Base-by-base conservation (phyloP, 495 filamentous ascomycete species). In the Sabuloglossum arenarium region DNA sequence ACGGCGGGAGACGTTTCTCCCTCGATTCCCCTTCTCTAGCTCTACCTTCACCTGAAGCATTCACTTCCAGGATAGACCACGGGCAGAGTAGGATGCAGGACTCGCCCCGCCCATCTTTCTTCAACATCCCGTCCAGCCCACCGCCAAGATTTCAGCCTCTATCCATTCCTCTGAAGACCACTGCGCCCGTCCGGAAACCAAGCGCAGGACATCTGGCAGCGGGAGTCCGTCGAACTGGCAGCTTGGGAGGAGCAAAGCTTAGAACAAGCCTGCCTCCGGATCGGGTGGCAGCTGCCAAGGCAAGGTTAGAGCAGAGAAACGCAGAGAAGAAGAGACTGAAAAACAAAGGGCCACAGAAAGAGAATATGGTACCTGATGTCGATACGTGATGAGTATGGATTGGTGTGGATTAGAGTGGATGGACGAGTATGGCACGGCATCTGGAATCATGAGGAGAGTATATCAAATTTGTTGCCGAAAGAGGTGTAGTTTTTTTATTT, bases 211-310 rank as follows among this genome's bases (percentile, higher is more conserved):
- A n/a, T n/a, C n/a, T n/a, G n/a, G n/a, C n/a, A n/a, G 16, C 37
- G 5, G 53, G 23, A 54, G n/a, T 37, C 3, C 30, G 37, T 24
- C 31, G 27, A 25, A 24, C 24, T 9, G 27, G 14, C 10, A 52
- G 28, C 27, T 1, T 52, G 16, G 6, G 27, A 3, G 10, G 6
- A 57, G 14, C 27, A 56, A 16, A 14, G 29, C 1, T 0, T 4
- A 37, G 30, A 32, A 0, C 28, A 16, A 43, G n/a, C 0, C 59
- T 86, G 23, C 71, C 81, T 3, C 68, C 77, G 1, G 79, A 84
- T 12, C 73, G 82, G 32, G 66, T 68, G 29, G 73, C 76, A 16
- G 82, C 81, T 6, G 84, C 84, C 3, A 73, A 76, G 59, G 79
- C 77, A 28, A 70, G 83, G 29, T 66, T 86, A 12, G 75, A 78